phyloP scores from a whole-genome alignment of 257 asterid species.

The Solanum virginianum region DNA sequence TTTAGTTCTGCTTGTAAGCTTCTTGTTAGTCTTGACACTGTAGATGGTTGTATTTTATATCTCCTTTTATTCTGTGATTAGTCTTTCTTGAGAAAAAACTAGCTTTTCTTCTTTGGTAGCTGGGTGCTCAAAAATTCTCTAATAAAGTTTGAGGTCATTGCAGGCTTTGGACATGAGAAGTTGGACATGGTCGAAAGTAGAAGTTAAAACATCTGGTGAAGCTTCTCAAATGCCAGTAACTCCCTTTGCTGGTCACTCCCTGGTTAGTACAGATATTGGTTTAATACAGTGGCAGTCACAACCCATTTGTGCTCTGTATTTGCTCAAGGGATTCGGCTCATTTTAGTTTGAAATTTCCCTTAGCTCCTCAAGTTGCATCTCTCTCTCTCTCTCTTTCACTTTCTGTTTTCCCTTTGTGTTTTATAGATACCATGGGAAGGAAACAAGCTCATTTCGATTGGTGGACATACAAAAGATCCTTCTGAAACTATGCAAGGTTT shows the following conservation, averaged over 20 bases:
- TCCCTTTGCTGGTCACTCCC: conserved; percentile 85
- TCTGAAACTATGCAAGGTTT: conserved; percentile 78
- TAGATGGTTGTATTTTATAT: not conserved
- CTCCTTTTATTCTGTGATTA: not conserved
- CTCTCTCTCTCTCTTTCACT: not conserved
- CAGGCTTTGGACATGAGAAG: conserved; percentile 73
- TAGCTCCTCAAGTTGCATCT: not conserved
- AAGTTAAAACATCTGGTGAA: conserved; percentile 43
- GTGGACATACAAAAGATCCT: conserved; percentile 90
- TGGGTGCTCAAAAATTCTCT: not conserved
- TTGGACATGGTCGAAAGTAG: conserved; percentile 87
- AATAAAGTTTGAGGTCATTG: not conserved
- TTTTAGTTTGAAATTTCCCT: not conserved
- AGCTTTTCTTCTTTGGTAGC: not conserved
- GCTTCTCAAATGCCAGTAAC: conserved; percentile 17
- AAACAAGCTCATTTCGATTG: conserved; percentile 79
- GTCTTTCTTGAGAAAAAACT: not conserved
- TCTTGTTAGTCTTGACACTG: not conserved
- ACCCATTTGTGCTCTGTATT: not conserved
- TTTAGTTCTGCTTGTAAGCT: not conserved
- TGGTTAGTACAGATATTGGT: conserved; percentile 48
- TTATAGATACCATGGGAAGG: conserved; percentile 86
- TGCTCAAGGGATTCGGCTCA: not conserved
- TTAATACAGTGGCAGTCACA: not conserved
- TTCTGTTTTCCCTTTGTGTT: not conserved